Percentiles rank a stretch among this genome's conserved stretches.
phyloP scores from a whole-genome alignment of 129 eudicot genomes.

The Ambrosia artemisiifolia region DNA sequence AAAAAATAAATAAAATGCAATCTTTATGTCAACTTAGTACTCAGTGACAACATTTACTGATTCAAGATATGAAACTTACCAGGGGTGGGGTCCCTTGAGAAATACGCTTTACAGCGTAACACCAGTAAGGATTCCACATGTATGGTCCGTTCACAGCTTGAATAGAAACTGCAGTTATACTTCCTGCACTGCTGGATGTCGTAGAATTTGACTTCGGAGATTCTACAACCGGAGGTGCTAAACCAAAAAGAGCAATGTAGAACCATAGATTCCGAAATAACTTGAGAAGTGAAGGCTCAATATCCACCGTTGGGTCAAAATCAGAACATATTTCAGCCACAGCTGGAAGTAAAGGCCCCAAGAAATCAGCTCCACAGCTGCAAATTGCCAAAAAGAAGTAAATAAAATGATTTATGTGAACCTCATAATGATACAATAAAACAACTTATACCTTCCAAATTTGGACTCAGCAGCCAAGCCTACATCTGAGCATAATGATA shows the following conservation, averaged over 20 bases:
- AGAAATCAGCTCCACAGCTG: slow-evolving; percentile 99
- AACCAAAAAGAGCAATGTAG: slow-evolving; percentile 92
- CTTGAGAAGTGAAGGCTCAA: slow-evolving; percentile 91
- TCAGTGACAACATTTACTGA: slow-evolving; percentile 7
- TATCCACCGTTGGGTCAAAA: slow-evolving; percentile 86
- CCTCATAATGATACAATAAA: background rate
- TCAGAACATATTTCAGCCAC: slow-evolving; percentile 99
- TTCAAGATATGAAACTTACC: slow-evolving; percentile 47
- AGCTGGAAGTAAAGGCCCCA: slow-evolving; percentile 98
- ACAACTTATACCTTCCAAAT: slow-evolving; percentile 68
- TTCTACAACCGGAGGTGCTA: slow-evolving; percentile 88
- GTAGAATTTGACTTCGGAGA: slow-evolving; percentile 56
- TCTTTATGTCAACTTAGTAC: background rate
- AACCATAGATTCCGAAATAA: slow-evolving; percentile 97
- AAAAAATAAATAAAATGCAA: background rate
- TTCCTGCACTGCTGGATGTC: slow-evolving; percentile 55
- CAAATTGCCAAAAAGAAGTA: slow-evolving; percentile 17
- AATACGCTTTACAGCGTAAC: slow-evolving; percentile 78
- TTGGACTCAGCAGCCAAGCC: slow-evolving; percentile 99
- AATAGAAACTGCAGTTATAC: slow-evolving; percentile 63
- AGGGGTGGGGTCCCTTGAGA: slow-evolving; percentile 99
- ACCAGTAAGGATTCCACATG: slow-evolving; percentile 91
- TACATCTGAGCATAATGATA: slow-evolving; percentile 96
- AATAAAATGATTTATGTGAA: background rate
- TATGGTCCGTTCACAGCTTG: slow-evolving; percentile 97